Base-by-base conservation (phyloP, 2,329 filamentous ascomycete genomes). In the Alternaria triticina region DNA sequence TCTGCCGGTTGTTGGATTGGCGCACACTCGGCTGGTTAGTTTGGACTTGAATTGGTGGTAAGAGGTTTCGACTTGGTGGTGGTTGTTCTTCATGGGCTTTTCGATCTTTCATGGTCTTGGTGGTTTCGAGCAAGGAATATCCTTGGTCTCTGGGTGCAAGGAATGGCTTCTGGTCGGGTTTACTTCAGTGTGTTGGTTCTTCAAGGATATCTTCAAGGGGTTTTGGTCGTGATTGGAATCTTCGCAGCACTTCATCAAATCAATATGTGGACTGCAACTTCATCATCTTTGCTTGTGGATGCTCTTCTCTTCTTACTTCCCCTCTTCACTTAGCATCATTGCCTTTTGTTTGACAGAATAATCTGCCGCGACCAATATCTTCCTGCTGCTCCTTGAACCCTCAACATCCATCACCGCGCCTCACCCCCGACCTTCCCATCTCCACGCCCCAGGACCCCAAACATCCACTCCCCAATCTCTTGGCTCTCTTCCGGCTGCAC, bases 401-500 rank as follows among this genome's bases (percentile, higher is more conserved):
- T 25, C 6, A 30, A 4, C 11, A 3, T 13, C 25, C 2, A 30
- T 44, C 33, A 33, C 45, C 17, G 13, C 3, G 23, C 58, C 36
- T 50, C n/a, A 11, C 13, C 27, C 5, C 13, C 25, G 3, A 52
- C 2, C 23, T 46, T 45, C 27, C 13, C 54, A 11, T 22, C 17
- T 45, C 15, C 59, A 13, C 61, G 65, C 12, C 59, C 59, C 22
- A 60, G 28, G 6, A 57, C 36, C 22, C 54, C 58, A n/a, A 72
- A 17, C 33, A 74, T 62, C 74, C 75, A 79, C 13, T 74, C 64
- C 47, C 43, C 66, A 17, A 79, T 69, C 54, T 56, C 64, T 65
- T 79, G 66, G 13, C 57, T 78, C 54, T 80, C 76, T 56, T 78
- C 78, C 1, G 66, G 45, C 33, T 57, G 54, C 20, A 71, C 67